Conservation (phyloP, 768 basidiomycete genomes). For the Boletus tylopilopsis region DNA sequence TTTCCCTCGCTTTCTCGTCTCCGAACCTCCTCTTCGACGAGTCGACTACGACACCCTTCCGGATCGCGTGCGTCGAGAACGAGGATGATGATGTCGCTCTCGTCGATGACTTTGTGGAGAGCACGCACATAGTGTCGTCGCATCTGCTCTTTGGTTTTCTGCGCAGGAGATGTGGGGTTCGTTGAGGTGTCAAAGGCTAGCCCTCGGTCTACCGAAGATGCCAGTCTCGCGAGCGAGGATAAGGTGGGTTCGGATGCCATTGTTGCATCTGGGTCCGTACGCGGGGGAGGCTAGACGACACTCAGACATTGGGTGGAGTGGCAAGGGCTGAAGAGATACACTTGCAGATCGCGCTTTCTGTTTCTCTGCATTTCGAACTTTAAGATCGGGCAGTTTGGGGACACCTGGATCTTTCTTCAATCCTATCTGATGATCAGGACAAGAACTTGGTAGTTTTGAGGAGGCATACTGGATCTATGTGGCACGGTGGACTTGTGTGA, state of each 20-base stretch:
- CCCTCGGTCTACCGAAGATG: constrained; percentile 30
- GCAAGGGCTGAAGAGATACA: constrained; percentile 3
- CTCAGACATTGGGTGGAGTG: background rate
- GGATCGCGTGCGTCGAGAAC: constrained; percentile 95
- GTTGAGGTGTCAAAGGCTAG: constrained; percentile 23
- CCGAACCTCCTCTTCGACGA: constrained; percentile 93
- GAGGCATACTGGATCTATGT: constrained; percentile 24
- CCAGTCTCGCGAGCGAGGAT: constrained; percentile 54
- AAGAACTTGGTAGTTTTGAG: constrained; percentile 1
- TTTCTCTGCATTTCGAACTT: constrained; percentile 52
- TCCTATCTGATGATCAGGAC: constrained; percentile 39
- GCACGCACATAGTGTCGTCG: constrained; percentile 73
- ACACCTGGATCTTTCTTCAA: constrained; percentile 89
- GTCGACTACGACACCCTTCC: constrained; percentile 84
- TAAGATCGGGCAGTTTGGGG: constrained; percentile 75
- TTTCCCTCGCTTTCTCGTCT: constrained; percentile 86
- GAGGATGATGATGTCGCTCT: constrained; percentile 86
- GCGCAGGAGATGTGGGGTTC: constrained; percentile 27
- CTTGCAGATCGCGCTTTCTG: constrained; percentile 41
- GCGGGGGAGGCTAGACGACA: constrained; percentile 20
- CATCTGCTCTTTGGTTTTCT: constrained; percentile 65
- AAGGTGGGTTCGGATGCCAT: constrained; percentile 77
- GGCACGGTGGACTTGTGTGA: constrained; percentile 22
- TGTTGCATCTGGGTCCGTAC: constrained; percentile 46
- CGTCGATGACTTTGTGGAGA: constrained; percentile 88